Percentiles rank a stretch among this genome's conserved stretches.
These are phyloP conservation scores for Boletus sp. DNA, from an alignment of 768 basidiomycete species.

Conservation along the genomic window DNA sequence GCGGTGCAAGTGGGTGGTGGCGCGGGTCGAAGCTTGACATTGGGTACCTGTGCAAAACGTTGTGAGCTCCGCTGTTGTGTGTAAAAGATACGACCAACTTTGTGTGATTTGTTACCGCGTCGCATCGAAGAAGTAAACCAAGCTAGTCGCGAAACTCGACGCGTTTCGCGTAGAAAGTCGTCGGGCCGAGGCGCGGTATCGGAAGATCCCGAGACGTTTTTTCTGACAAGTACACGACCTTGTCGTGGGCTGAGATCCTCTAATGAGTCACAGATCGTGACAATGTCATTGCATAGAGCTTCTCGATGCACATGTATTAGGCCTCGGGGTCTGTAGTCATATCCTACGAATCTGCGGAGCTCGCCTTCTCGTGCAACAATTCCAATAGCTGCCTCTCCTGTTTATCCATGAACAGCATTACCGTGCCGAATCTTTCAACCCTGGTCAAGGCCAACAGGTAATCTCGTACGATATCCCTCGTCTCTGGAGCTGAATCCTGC, in stretches of 20 bases:
- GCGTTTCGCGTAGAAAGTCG: too few relatives aligned
- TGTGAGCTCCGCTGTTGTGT: not conserved
- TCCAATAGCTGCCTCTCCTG: constrained; percentile 51
- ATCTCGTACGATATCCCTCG: constrained; percentile 32
- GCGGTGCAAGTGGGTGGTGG: constrained; percentile 31
- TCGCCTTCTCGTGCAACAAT: constrained; percentile 42
- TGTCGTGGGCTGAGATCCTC: too few relatives aligned
- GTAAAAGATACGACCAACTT: constrained; percentile 37
- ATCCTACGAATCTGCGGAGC: constrained; percentile 6
- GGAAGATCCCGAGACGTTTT: too few relatives aligned
- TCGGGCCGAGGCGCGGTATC: too few relatives aligned
- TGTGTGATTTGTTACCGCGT: constrained; percentile 65
- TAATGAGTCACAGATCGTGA: too few relatives aligned
- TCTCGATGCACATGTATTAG: too few relatives aligned
- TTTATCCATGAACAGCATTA: constrained; percentile 59
- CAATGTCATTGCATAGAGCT: too few relatives aligned
- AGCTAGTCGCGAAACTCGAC: not conserved
- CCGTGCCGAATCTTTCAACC: constrained; percentile 62
- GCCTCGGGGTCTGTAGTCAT: too few relatives aligned
- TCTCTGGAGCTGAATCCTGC: constrained; percentile 10
- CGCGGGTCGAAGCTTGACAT: constrained; percentile 77
- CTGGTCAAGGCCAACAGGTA: constrained; percentile 54
- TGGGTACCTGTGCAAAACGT: constrained; percentile 59
- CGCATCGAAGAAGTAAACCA: constrained; percentile 34
- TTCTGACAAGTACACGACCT: too few relatives aligned